A percentile compares a stretch with the other conserved stretches of the same genome.
phyloP scores from a whole-genome alignment of 202 grass and related monocot genomes.

The Musa balbisiana region DNA sequence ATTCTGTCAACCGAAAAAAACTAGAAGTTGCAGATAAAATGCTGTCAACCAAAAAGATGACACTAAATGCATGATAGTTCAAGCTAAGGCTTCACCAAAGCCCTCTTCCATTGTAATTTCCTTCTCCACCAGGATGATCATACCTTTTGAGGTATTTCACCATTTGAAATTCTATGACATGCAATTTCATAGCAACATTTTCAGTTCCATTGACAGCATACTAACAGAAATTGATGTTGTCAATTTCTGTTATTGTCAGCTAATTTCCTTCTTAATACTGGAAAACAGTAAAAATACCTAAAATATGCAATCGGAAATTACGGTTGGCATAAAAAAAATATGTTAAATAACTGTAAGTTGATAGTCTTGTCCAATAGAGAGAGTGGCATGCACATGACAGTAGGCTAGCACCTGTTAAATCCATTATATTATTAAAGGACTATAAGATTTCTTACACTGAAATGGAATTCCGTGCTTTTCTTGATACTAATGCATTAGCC shows the following conservation, averaged over 20 bases:
- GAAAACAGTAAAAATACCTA: no score
- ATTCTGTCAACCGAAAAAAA: background rate
- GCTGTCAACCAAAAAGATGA: background rate
- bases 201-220: background rate
- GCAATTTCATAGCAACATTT: background rate
- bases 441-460: slow-evolving; percentile 34
- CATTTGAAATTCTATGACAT: background rate
- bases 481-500: slow-evolving; percentile 77
- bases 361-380: background rate
- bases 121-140: background rate
- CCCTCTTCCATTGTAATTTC: background rate
- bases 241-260: background rate
- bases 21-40: background rate
- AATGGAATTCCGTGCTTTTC: slow-evolving; percentile 50
- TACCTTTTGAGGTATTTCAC: background rate
- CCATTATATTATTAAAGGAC: slow-evolving; percentile 1
- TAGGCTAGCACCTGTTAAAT: background rate
- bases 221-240: no score
- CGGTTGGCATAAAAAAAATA: background rate
- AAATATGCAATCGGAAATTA: background rate
- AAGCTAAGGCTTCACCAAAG: background rate
- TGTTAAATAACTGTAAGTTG: background rate
- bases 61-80: background rate
- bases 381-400: background rate
- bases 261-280: background rate